phyloP scores from a whole-genome alignment of 768 basidiomycete species.

The Lanmaoa pseudosensibilis region DNA sequence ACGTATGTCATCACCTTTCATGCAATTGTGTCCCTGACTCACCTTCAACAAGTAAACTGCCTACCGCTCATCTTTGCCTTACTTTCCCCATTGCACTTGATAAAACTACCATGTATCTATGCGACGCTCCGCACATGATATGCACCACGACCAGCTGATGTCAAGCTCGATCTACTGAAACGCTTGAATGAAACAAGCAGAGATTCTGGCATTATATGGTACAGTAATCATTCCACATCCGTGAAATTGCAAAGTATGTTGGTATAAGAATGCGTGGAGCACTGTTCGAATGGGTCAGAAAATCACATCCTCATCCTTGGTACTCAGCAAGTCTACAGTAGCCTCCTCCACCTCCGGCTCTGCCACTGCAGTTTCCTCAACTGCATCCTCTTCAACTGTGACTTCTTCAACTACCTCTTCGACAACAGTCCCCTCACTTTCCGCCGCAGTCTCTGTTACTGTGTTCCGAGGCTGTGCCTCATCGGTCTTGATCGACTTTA shows the following conservation, averaged over 20 bases:
- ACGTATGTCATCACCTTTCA: conserved; percentile 51
- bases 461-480: conserved; percentile 11
- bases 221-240: conserved; percentile 5
- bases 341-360: conserved; percentile 32
- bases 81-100: conserved; percentile 20
- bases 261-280: conserved; percentile 11
- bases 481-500: background rate
- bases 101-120: conserved; percentile 73
- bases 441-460: background rate
- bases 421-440: conserved; percentile 5
- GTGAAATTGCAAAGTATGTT: conserved; percentile 3
- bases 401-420: conserved; percentile 32
- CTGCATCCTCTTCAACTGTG: conserved; percentile 32
- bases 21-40: conserved; percentile 12
- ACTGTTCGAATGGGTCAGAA: conserved; percentile 51
- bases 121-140: conserved; percentile 51
- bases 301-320: conserved; percentile 91
- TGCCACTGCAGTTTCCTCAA: conserved; percentile 1
- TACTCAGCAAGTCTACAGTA: conserved; percentile 67
- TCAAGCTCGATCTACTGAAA: background rate
- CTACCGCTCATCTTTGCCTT: conserved; percentile 9
- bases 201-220: conserved; percentile 10
- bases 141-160: conserved; percentile 44
- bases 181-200: conserved; percentile 9
- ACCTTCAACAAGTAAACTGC: conserved; percentile 26